phyloP scores from a whole-genome alignment of 2,329 filamentous ascomycete genomes.

The Akanthomyces uredinophilus region DNA sequence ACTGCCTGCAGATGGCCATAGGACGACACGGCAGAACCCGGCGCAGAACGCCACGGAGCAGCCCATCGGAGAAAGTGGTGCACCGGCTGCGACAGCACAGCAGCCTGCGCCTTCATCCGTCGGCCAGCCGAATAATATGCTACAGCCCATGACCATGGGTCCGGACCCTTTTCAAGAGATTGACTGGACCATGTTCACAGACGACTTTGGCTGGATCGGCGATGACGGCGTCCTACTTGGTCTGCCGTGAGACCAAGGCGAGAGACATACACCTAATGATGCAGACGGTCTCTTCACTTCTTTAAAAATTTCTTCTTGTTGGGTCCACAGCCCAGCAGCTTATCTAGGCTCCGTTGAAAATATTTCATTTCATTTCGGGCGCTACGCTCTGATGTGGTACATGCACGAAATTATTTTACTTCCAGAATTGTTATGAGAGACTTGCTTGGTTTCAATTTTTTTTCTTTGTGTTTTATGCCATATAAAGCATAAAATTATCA shows the following conservation, averaged over 20 bases:
- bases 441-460: neutral
- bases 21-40: neutral
- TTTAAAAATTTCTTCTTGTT: too few relatives aligned
- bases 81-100: neutral
- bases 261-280: neutral
- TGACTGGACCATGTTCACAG: conserved; percentile 47
- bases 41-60: neutral
- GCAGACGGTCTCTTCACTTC: too few relatives aligned
- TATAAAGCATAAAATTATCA: conserved; percentile 5
- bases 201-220: conserved; percentile 43
- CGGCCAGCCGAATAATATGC: conserved; percentile 16
- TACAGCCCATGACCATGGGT: conserved; percentile 20
- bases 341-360: too few relatives aligned
- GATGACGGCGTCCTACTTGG: conserved; percentile 28
- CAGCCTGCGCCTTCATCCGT: neutral
- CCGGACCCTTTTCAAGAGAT: conserved; percentile 39
- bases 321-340: too few relatives aligned
- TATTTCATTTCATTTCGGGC: too few relatives aligned
- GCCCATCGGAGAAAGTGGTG: neutral
- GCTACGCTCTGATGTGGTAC: neutral
- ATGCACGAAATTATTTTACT: neutral
- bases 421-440: neutral
- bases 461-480: neutral
- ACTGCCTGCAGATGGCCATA: neutral
- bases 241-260: conserved; percentile 15